These are phyloP conservation scores for Phyllosticta citriasiana DNA, from an alignment of 2,329 filamentous ascomycete genomes.

Conservation along the genomic window DNA sequence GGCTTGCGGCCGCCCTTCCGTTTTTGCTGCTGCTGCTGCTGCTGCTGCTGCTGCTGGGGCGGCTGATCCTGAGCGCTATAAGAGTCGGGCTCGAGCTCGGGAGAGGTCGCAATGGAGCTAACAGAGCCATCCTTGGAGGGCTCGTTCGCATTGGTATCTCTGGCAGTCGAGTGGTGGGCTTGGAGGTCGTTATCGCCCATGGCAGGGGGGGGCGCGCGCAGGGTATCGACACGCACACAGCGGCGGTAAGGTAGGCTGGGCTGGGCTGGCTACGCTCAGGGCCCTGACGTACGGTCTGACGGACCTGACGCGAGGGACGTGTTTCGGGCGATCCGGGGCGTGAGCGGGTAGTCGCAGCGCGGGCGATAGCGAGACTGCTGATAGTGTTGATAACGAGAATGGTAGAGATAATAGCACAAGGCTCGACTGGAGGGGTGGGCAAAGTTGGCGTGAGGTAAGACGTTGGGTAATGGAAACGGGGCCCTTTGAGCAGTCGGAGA, in stretches of 20 bases:
- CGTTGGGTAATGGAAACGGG: conserved; percentile 38
- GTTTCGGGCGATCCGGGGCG: conserved; percentile 11
- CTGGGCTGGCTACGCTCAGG: conserved; percentile 20
- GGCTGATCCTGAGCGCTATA: conserved; percentile 35
- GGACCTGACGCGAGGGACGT: conserved; percentile 24
- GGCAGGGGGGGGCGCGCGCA: conserved; percentile 35
- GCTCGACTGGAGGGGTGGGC: conserved; percentile 26
- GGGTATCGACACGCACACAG: too few relatives aligned
- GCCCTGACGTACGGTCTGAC: conserved; percentile 18
- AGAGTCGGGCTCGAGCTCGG: conserved; percentile 34
- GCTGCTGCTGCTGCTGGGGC: conserved; percentile 41
- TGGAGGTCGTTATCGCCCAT: conserved; percentile 37
- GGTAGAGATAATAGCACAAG: too few relatives aligned
- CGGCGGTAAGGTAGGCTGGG: too few relatives aligned
- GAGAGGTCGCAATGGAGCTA: conserved; percentile 39
- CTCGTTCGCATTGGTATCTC: conserved; percentile 30
- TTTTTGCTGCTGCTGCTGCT: conserved; percentile 59
- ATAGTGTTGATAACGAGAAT: conserved; percentile 34
- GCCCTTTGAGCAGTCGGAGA: conserved; percentile 6
- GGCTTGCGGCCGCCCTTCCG: conserved; percentile 96
- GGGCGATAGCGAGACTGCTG: conserved; percentile 15
- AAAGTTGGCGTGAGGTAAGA: conserved; percentile 36
- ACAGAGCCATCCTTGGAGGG: conserved; percentile 35
- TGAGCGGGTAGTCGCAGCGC: conserved; percentile 23
- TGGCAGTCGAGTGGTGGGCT: conserved; percentile 17